Evolutionary conservation across 257 asterid species (phyloP), one percentile per base, ranked within the genome.

Genomic region (Agastache rugosa): DNA sequence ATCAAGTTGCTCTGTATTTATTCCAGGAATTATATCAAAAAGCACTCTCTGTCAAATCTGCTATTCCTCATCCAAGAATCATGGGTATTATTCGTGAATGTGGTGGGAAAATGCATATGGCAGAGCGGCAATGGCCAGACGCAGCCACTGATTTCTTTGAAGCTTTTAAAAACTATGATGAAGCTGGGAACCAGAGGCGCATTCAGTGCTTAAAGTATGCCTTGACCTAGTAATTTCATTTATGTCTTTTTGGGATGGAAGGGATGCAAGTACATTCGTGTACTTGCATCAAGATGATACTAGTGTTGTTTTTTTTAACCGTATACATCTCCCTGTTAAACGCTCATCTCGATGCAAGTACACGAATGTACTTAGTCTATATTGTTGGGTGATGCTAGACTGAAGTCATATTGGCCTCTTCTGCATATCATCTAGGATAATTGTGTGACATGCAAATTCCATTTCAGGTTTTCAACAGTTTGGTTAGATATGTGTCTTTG

Each of bases 21-120:
- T 48, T 80, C 74, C 92, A 95, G 99, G 96, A 92, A 80, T 82
- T 95, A 74, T 92, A 95, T 83, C 95, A 75, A 6, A 95, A 87
- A 76, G 97, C 99, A 69, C 80, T 95, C 35, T 85, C 99, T n/a
- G 89, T 95, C 62, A 95, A 95, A 77, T 95, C 99, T 51, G 99
- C 99, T 64, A 95, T 95, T 35, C 98, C 99, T 79, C 99, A 95
- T 86, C 99, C 99, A 53, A 90, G 99, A 84, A 92, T 95, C 53
- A 92, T 95, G 97, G 99, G 98, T 42, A 92, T 95, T 66, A 92
- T 95, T 82, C 98, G 96, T 75, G 99, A 95, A 86, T 95, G 98
- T 82, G 99, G 99, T 79, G 99, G 99, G 22, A 95, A 95, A 85
- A 95, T 95, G 99, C 97, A 90, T 71, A 95, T 92, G 99, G 93